Base-by-base conservation (phyloP, 371 early-diverging fungal species). In the Rhizomucor miehei region DNA sequence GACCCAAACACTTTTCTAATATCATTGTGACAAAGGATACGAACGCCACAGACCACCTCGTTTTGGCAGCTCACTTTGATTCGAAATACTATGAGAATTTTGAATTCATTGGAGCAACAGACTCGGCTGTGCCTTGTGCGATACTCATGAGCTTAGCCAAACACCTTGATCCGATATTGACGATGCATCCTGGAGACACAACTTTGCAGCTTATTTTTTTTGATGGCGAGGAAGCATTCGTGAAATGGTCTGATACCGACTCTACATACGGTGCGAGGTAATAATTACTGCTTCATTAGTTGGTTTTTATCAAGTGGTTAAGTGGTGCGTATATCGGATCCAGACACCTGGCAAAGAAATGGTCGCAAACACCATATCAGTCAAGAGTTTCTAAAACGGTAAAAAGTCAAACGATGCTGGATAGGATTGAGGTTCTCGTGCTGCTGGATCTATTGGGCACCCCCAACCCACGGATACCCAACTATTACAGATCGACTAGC, bases 141-240 rank as follows among this genome's bases (percentile, higher is more conserved):
- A 79, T 97, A 44, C 73, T 97, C 52, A 63, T 97, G 53, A 90
- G 94, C 54, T 46, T 95, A 19, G 95, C 94, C 4, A 69, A 60
- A 14, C 71, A 75, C 6, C 29, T 60, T 46, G 55, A 63, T 43
- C 34, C 29, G 11, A 43, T 51, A 21, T 10, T 57, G 29, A n/a
- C 39, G 19, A 20, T 25, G 17, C 14, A 50, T n/a, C 29, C 38
- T 16, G 13, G 20, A 23, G 16, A 20, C 6, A 54, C 51, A 20
- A 86, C 90, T 1, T 34, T 95, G 43, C 93, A 96, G 62, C 50
- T 97, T 16, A 75, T 95, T 19, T 97, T 97, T 60, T 95, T 97
- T 65, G 96, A 97, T 65, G 96, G 97, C 20, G 97, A 97, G 52
- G 97, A 97, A 66, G 94, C 96, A 3, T 93, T 92, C 60, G 62